phyloP scores from a whole-genome alignment of 257 asterid genomes.

The Knoxia roxburghii region DNA sequence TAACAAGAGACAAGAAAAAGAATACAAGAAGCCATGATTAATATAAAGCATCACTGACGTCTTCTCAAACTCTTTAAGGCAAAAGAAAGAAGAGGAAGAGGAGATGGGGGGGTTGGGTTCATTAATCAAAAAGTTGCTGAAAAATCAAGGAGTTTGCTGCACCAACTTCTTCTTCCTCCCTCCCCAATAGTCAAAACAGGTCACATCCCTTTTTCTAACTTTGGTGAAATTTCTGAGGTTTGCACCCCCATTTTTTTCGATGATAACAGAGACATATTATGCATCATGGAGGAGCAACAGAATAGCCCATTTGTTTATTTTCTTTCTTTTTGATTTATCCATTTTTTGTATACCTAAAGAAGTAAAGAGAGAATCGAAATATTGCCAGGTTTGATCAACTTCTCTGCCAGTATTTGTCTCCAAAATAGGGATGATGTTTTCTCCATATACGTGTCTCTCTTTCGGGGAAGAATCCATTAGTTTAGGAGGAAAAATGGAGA shows the following conservation, averaged over 20 bases:
- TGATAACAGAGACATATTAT: slow-evolving; percentile 5
- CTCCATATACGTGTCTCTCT: slow-evolving; percentile 8
- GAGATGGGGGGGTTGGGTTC: neutral
- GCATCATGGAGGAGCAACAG: too few species aligned
- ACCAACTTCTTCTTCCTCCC: slow-evolving; percentile 48
- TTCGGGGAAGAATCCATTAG: neutral
- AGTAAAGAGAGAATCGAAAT: neutral
- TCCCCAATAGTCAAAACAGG: slow-evolving; percentile 26
- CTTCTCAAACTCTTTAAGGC: too few species aligned
- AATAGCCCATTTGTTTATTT: too few species aligned
- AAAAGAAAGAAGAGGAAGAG: slow-evolving; percentile 16
- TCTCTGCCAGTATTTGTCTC: neutral
- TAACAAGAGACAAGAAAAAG: too few species aligned
- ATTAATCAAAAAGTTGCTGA: slow-evolving; percentile 25
- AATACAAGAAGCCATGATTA: too few species aligned
- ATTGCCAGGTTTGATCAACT: slow-evolving; percentile 10
- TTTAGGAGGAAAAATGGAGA: neutral
- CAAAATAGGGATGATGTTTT: neutral
- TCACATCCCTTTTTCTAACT: slow-evolving; percentile 11
- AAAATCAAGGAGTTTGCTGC: slow-evolving; percentile 55
- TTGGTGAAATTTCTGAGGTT: slow-evolving; percentile 1
- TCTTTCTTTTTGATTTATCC: neutral
- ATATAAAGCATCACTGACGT: too few species aligned
- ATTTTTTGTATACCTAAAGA: too few species aligned
- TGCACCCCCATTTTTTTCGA: neutral